Percentiles rank a stretch among this genome's conserved stretches.
These are phyloP conservation scores for Neocallimastix lanati DNA, from an alignment of 192 early-diverging fungal species.

Conservation along the genomic window DNA sequence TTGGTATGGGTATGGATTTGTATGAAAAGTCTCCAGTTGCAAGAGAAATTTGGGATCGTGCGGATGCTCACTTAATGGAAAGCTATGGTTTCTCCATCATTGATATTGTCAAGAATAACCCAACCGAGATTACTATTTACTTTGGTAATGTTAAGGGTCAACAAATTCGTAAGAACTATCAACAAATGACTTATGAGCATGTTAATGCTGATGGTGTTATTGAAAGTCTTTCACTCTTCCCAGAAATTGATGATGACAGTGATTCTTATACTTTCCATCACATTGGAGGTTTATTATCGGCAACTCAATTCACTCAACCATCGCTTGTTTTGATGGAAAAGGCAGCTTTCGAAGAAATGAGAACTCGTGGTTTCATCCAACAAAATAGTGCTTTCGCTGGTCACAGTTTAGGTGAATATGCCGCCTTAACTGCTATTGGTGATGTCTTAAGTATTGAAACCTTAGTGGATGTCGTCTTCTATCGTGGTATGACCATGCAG, in stretches of 20 bases:
- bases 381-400: conserved; percentile 70
- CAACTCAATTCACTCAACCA: conserved; percentile 93
- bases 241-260: conserved; percentile 53
- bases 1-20: conserved; percentile 90
- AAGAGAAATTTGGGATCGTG: conserved; percentile 76
- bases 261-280: conserved; percentile 64
- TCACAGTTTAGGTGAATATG: conserved; percentile 92
- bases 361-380: conserved; percentile 68
- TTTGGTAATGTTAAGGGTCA: conserved; percentile 75
- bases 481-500: conserved; percentile 97
- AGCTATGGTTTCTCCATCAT: conserved; percentile 79
- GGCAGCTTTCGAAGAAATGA: conserved; percentile 78
- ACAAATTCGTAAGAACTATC: conserved; percentile 63
- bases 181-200: conserved; percentile 79
- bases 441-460: conserved; percentile 69
- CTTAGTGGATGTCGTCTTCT: conserved; percentile 79
- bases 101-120: conserved; percentile 77
- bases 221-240: conserved; percentile 70
- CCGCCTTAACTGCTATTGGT: conserved; percentile 72
- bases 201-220: conserved; percentile 48
- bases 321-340: conserved; percentile 78
- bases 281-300: conserved; percentile 66
- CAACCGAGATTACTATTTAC: conserved; percentile 60
- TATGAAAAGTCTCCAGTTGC: conserved; percentile 66
- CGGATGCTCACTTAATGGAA: conserved; percentile 66